Conservation (phyloP, 2,329 filamentous ascomycete species). For the Botrytis cinerea region DNA sequence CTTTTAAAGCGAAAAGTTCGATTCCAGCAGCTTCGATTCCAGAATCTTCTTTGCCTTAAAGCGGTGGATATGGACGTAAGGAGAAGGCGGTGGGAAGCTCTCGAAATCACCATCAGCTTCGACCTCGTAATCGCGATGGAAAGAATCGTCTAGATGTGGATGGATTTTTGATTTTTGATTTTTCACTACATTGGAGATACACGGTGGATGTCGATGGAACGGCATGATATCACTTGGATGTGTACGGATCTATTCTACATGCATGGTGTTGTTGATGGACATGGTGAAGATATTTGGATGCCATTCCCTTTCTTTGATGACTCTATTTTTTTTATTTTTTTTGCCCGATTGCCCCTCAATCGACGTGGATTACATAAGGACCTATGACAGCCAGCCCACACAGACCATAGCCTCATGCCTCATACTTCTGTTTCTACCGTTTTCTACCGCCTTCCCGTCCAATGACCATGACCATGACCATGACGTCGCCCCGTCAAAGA, state of each 20-base stretch:
- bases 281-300: not conserved
- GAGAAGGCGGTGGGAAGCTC: slow-evolving; percentile 13
- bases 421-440: not conserved
- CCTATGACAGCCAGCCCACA: too few species aligned
- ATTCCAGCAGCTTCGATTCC: slow-evolving; percentile 27
- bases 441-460: slow-evolving; percentile 2
- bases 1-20: slow-evolving; percentile 26
- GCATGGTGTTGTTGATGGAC: not conserved
- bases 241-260: not conserved
- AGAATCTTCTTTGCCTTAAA: slow-evolving; percentile 23
- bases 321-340: not conserved
- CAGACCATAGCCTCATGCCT: not conserved
- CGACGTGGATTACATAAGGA: not conserved
- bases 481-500: slow-evolving; percentile 2
- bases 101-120: slow-evolving; percentile 13
- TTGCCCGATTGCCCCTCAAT: not conserved
- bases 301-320: not conserved
- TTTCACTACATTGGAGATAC: too few species aligned
- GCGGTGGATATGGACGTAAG: not conserved
- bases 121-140: not conserved
- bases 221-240: not conserved
- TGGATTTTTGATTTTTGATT: not conserved
- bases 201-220: not conserved
- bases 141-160: not conserved
- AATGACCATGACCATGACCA: not conserved